Base-by-base conservation (phyloP, 163 green algal species). In the Chloroidium sp. region DNA sequence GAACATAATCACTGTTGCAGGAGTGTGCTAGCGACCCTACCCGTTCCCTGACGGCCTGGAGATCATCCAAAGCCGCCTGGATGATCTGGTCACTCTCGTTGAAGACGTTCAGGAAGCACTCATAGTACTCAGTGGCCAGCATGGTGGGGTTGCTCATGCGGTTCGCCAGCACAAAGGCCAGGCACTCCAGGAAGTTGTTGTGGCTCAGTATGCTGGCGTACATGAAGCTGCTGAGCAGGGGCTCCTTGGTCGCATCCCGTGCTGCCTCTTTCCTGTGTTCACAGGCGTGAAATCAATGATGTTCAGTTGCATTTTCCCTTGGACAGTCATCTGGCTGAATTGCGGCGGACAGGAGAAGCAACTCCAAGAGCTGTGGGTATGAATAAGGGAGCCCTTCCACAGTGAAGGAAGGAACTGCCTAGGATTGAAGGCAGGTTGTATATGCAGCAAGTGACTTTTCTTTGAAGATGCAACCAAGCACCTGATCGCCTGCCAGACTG, bases 81-180 rank as follows among this genome's bases (percentile, higher is more conserved):
- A 89, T 80, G 4, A 97, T 87, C 62, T 93, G 84, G 0, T 85
- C 68, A 59, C 89, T 72, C 0, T 69, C 77, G 0, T 59, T 76
- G 1, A 96, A 84, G 68, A 93, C 85, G n/a, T 74, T 72, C 60
- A 84, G 83, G 80, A 97, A 97, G 36, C 95, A 89, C 75, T 98
- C 92, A 83, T 97, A 95, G 67, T 98, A 90, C 86, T 98, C 92
- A 2, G 93, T 97, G 2, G 93, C 89, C 83, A 97, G 88, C 80
- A 99, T 90, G 4, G 91, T 96, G 61, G 89, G 80, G 83, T 94
- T 93, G n/a, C 90, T 87, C 75, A 99, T 89, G 14, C 94, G 89
- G 86, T 98, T 98, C 61, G 94, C 89, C 69, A 99, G 92, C 62
- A 99, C 90, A 80, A 98, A 98, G 0, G 94, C 93, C 69, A 99